Evolutionary conservation across 2,329 filamentous ascomycete genomes (phyloP).

Genomic region (Trichoderma koningii): DNA sequence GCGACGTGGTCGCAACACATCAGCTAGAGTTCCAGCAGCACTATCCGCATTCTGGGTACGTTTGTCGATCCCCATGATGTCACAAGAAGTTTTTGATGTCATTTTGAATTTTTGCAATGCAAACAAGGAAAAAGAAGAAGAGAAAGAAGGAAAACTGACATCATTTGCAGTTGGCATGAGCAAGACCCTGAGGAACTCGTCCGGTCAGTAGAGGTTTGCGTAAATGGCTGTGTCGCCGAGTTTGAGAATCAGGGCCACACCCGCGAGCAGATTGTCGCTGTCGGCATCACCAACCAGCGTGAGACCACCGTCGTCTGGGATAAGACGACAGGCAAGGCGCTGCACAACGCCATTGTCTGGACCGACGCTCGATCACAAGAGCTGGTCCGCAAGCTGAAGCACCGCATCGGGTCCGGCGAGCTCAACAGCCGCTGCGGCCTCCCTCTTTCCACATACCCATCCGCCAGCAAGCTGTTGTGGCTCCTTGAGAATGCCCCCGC

Average conservation of each 20-base stretch:
- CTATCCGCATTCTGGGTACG: slow-evolving; percentile 74
- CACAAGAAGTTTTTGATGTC: not conserved
- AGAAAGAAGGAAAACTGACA: not conserved
- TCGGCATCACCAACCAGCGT: slow-evolving; percentile 82
- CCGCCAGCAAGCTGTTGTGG: slow-evolving; percentile 77
- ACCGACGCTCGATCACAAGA: slow-evolving; percentile 76
- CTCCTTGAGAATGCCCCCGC: slow-evolving; percentile 67
- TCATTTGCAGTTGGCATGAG: slow-evolving; percentile 70
- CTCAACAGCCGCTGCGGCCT: slow-evolving; percentile 70
- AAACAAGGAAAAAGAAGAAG: not conserved
- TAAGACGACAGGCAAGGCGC: slow-evolving; percentile 70
- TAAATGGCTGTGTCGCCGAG: slow-evolving; percentile 69
- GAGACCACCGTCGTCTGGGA: slow-evolving; percentile 84
- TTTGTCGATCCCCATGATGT: not conserved
- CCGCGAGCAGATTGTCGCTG: slow-evolving; percentile 67
- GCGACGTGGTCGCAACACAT: slow-evolving; percentile 70
- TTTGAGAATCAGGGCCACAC: slow-evolving; percentile 70
- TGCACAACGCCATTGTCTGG: slow-evolving; percentile 84
- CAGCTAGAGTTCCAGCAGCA: slow-evolving; percentile 76
- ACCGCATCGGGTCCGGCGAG: slow-evolving; percentile 65
- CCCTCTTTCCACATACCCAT: slow-evolving; percentile 80
- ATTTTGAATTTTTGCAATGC: too few species aligned
- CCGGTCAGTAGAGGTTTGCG: slow-evolving; percentile 71
- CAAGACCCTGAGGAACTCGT: slow-evolving; percentile 78
- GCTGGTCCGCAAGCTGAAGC: slow-evolving; percentile 72